These are phyloP conservation scores for Neurospora sp. DNA, from an alignment of 495 filamentous ascomycete genomes.

Conservation along the genomic window DNA sequence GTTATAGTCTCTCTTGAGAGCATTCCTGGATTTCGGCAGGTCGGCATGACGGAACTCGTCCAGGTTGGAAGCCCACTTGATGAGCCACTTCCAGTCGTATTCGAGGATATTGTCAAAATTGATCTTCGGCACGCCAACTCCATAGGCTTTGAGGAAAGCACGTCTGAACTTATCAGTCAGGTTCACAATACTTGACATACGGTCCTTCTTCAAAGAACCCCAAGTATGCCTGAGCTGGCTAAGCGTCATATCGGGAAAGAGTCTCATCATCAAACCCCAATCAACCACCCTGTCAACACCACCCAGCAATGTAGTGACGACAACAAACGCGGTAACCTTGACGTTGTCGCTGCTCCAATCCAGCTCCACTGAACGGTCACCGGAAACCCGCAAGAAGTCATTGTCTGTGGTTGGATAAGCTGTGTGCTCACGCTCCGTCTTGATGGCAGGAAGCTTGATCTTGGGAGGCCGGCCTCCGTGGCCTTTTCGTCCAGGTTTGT, in stretches of 20 bases:
- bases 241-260: slow-evolving; percentile 52
- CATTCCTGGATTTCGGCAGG: slow-evolving; percentile 27
- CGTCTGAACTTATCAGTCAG: slow-evolving; percentile 70
- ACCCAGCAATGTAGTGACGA: slow-evolving; percentile 62
- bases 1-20: slow-evolving; percentile 20
- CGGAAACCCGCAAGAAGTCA: slow-evolving; percentile 25
- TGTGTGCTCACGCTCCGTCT: slow-evolving; percentile 30
- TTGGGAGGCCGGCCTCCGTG: slow-evolving; percentile 13
- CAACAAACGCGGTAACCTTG: slow-evolving; percentile 60
- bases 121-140: slow-evolving; percentile 53
- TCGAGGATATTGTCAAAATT: slow-evolving; percentile 58
- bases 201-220: slow-evolving; percentile 45
- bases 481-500: not conserved
- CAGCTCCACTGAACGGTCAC: slow-evolving; percentile 18
- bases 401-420: slow-evolving; percentile 24
- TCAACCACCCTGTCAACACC: slow-evolving; percentile 60
- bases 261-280: slow-evolving; percentile 58
- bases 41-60: slow-evolving; percentile 25
- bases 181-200: slow-evolving; percentile 52
- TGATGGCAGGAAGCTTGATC: slow-evolving; percentile 23
- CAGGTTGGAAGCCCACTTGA: slow-evolving; percentile 55
- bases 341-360: slow-evolving; percentile 33
- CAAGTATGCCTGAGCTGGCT: slow-evolving; percentile 51
- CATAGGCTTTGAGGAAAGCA: slow-evolving; percentile 67
- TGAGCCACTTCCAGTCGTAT: slow-evolving; percentile 68